Evolutionary conservation across 176 grass and related monocot genomes (phyloP).

Genomic region (Coix lacrymajobi): DNA sequence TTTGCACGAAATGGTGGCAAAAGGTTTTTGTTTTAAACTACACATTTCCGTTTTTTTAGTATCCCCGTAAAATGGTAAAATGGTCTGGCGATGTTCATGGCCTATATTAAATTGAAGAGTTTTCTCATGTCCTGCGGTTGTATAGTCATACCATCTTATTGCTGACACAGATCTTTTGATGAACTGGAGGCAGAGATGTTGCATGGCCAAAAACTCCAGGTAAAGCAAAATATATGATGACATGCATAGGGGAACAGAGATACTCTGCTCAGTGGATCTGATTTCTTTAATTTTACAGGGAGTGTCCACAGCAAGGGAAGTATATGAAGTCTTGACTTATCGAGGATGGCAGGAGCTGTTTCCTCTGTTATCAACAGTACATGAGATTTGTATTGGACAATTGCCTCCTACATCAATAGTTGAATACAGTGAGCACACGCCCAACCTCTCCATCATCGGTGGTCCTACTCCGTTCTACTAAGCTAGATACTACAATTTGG

Average conservation of each 20-base stretch:
- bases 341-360: conserved; percentile 74
- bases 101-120: neutral
- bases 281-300: conserved; percentile 46
- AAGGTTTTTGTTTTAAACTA: conserved; percentile 53
- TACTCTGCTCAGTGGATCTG: neutral
- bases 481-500: conserved; percentile 26
- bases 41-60: neutral
- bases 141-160: conserved; percentile 15
- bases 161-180: conserved; percentile 68
- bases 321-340: conserved; percentile 77
- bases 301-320: conserved; percentile 79
- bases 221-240: conserved; percentile 26
- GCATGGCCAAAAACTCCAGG: conserved; percentile 91
- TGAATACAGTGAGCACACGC: conserved; percentile 67
- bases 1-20: conserved; percentile 88
- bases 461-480: conserved; percentile 46
- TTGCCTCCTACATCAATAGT: conserved; percentile 79
- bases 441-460: conserved; percentile 44
- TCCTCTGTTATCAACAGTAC: conserved; percentile 69
- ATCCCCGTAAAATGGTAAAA: neutral
- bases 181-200: conserved; percentile 86
- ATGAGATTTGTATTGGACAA: conserved; percentile 82
- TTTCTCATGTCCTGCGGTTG: neutral
- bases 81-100: neutral
- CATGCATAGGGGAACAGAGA: neutral